A percentile compares a stretch with the other conserved stretches of the same genome.
Evolutionary conservation across 495 filamentous ascomycete species (phyloP).

Genomic region (Penicillium macrosclerotiorum): DNA sequence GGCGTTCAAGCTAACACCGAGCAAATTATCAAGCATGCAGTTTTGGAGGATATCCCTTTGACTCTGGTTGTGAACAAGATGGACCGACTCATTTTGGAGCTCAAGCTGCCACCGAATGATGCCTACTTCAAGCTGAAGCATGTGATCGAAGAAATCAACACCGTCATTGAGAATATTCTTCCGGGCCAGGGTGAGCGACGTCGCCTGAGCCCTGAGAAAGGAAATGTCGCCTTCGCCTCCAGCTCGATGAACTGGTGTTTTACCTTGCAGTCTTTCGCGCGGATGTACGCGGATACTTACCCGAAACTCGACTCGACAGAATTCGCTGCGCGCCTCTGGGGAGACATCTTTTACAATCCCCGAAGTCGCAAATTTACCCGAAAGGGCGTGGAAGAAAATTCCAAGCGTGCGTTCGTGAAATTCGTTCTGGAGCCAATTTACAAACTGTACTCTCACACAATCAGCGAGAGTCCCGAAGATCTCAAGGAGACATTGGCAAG

Average conservation of each 20-base stretch:
- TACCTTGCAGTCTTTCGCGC: constrained; percentile 86
- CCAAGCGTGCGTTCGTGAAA: constrained; percentile 86
- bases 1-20: constrained; percentile 96
- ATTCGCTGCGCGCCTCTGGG: constrained; percentile 84
- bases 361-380: constrained; percentile 84
- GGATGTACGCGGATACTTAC: constrained; percentile 92
- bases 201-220: constrained; percentile 91
- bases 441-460: constrained; percentile 94
- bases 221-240: constrained; percentile 93
- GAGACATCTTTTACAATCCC: constrained; percentile 95
- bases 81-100: constrained; percentile 90
- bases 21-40: constrained; percentile 92
- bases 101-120: constrained; percentile 91
- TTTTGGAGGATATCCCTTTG: constrained; percentile 85
- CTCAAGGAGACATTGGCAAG: constrained; percentile 75
- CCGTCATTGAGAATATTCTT: constrained; percentile 80
- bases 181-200: constrained; percentile 78
- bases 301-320: constrained; percentile 74
- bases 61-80: constrained; percentile 95
- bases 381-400: constrained; percentile 75
- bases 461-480: constrained; percentile 86
- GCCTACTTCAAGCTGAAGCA: constrained; percentile 99
- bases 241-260: constrained; percentile 96
- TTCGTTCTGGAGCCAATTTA: constrained; percentile 97
- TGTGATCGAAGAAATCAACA: constrained; percentile 97